phyloP scores from a whole-genome alignment of 805 yeast species.

The Suhomyces prunicola region DNA sequence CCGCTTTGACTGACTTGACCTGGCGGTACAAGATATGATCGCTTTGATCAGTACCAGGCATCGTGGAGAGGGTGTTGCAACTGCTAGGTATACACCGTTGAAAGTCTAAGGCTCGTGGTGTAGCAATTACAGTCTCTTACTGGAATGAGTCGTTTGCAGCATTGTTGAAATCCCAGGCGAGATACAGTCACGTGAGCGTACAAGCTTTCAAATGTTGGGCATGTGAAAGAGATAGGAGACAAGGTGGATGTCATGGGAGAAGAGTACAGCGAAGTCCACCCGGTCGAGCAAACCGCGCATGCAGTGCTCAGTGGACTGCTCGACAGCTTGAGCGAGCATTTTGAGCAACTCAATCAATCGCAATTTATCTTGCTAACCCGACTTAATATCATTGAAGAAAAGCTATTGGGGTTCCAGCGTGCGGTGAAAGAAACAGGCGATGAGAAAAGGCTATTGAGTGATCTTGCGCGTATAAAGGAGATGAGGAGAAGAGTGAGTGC shows the following conservation, averaged over 20 bases:
- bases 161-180: background rate
- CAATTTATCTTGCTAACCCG: slow-evolving; percentile 53
- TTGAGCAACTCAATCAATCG: slow-evolving; percentile 53
- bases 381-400: slow-evolving; percentile 39
- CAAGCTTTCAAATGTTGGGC: background rate
- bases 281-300: slow-evolving; percentile 59
- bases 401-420: slow-evolving; percentile 24
- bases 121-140: background rate
- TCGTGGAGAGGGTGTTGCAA: background rate
- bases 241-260: background rate
- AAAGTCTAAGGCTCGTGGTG: background rate
- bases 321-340: slow-evolving; percentile 47
- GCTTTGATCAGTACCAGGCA: background rate
- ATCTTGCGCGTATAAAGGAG: slow-evolving; percentile 20
- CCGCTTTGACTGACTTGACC: slow-evolving; percentile 48
- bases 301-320: slow-evolving; percentile 52
- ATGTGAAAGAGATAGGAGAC: background rate
- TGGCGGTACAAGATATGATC: slow-evolving; percentile 31
- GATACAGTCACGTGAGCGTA: background rate
- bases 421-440: slow-evolving; percentile 13
- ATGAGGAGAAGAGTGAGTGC: slow-evolving; percentile 32
- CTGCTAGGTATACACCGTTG: background rate
- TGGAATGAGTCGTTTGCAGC: background rate
- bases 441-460: slow-evolving; percentile 19
- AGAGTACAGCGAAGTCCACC: slow-evolving; percentile 42